A percentile compares a stretch with the other conserved stretches of the same genome.
phyloP scores from a whole-genome alignment of 441 rosid genomes.

The Arabidopsis lyrata region DNA sequence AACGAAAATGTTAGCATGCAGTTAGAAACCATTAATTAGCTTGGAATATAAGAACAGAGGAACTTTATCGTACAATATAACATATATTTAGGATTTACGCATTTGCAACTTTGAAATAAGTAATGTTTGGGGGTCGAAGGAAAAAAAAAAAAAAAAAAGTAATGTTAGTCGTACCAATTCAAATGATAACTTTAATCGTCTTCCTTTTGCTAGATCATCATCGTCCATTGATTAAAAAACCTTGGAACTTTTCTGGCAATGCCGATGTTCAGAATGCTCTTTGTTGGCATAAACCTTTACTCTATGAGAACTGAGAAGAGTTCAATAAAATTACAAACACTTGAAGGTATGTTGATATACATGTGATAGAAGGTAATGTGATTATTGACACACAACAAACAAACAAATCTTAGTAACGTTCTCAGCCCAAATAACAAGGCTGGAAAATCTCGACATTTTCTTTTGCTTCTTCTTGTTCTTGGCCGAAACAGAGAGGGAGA shows the following conservation, averaged over 20 bases:
- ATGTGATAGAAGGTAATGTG: conserved; percentile 28
- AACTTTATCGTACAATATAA: no score
- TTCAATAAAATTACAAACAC: conserved; percentile 20
- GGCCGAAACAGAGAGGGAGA: conserved; percentile 32
- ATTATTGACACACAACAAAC: conserved; percentile 40
- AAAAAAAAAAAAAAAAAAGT: no score
- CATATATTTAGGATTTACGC: no score
- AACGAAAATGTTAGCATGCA: no score
- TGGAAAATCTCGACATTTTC: conserved; percentile 36
- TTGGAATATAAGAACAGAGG: no score
- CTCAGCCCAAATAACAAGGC: conserved; percentile 32
- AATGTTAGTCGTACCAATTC: no score
- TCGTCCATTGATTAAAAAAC: neutral
- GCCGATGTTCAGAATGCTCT: neutral
- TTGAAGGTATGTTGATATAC: conserved; percentile 30
- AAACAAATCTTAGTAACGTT: conserved; percentile 37
- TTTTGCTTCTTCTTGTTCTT: conserved; percentile 34
- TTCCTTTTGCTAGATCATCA: conserved; percentile 25
- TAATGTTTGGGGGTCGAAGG: no score
- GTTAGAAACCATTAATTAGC: no score
- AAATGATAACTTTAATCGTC: neutral
- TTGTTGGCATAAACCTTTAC: neutral
- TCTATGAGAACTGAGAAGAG: conserved; percentile 10
- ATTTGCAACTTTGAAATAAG: no score
- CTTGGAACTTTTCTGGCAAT: conserved; percentile 10